These are phyloP conservation scores for Saccharomycopsis sp. DNA, from an alignment of 805 yeast species.

Conservation along the genomic window DNA sequence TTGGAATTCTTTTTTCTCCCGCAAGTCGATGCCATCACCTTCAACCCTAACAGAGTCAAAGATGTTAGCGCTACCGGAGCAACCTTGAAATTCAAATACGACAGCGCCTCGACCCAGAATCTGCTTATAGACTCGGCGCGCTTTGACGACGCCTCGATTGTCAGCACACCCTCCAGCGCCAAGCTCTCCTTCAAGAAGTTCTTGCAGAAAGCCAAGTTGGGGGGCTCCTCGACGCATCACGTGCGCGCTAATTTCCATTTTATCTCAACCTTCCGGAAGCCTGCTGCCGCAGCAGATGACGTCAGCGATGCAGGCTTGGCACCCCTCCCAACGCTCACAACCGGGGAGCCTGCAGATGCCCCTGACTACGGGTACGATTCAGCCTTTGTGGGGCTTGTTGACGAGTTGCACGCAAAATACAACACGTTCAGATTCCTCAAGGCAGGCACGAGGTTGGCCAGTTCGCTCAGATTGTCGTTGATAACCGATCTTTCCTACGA, in stretches of 20 bases:
- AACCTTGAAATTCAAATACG: conserved; percentile 14
- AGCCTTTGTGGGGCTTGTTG: background rate
- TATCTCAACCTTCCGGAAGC: background rate
- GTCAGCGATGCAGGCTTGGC: background rate
- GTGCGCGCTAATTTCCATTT: background rate
- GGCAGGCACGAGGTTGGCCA: background rate
- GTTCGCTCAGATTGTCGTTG: conserved; percentile 8
- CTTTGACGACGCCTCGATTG: background rate
- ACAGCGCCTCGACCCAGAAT: background rate
- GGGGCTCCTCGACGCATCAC: background rate
- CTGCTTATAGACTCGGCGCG: background rate
- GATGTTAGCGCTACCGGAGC: background rate
- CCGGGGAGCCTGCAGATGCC: background rate
- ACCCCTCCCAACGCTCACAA: background rate
- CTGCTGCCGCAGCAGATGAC: background rate
- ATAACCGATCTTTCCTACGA: conserved; percentile 9
- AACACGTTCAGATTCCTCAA: background rate
- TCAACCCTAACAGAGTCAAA: conserved; percentile 7
- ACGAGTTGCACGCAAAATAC: background rate
- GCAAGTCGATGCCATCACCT: conserved; percentile 13
- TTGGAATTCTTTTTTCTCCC: conserved; percentile 15
- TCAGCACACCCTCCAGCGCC: background rate
- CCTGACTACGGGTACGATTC: background rate
- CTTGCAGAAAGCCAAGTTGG: background rate
- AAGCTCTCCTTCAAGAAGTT: background rate